phyloP scores from a whole-genome alignment of 805 yeast species.

The Candida nonsorbophila region DNA sequence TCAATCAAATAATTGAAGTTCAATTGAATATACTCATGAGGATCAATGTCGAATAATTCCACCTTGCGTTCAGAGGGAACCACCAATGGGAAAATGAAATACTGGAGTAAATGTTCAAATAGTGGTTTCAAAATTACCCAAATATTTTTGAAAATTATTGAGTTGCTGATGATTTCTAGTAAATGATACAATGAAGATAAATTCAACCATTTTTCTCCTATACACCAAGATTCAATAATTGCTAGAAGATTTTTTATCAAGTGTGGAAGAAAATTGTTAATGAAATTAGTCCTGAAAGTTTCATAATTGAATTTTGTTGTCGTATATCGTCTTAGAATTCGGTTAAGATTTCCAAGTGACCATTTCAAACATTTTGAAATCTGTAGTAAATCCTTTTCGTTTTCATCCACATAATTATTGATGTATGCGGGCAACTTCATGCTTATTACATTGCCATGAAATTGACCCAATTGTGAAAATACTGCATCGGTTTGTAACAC shows the following conservation, averaged over 20 bases:
- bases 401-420: constrained; percentile 39
- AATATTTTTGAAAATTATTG: constrained; percentile 47
- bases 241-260: constrained; percentile 58
- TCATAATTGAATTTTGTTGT: constrained; percentile 52
- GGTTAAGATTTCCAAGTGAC: constrained; percentile 74
- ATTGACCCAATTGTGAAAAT: constrained; percentile 64
- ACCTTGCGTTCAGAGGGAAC: constrained; percentile 64
- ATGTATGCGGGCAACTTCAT: constrained; percentile 54
- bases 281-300: constrained; percentile 54
- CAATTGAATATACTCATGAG: constrained; percentile 79
- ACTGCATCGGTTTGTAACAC: constrained; percentile 47
- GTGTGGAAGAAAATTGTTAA: constrained; percentile 63
- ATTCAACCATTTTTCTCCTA: constrained; percentile 62
- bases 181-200: constrained; percentile 59
- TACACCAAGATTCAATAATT: constrained; percentile 72
- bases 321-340: constrained; percentile 70
- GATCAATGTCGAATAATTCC: constrained; percentile 79
- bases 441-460: constrained; percentile 65
- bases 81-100: constrained; percentile 70
- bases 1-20: constrained; percentile 41
- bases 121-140: constrained; percentile 69
- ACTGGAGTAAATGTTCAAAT: constrained; percentile 57
- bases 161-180: constrained; percentile 48
- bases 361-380: constrained; percentile 67
- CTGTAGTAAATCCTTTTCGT: constrained; percentile 55